A percentile compares a stretch with the other conserved stretches of the same genome.
phyloP scores from a whole-genome alignment of 352 stramenopile species.

The Phytophthora pini region DNA sequence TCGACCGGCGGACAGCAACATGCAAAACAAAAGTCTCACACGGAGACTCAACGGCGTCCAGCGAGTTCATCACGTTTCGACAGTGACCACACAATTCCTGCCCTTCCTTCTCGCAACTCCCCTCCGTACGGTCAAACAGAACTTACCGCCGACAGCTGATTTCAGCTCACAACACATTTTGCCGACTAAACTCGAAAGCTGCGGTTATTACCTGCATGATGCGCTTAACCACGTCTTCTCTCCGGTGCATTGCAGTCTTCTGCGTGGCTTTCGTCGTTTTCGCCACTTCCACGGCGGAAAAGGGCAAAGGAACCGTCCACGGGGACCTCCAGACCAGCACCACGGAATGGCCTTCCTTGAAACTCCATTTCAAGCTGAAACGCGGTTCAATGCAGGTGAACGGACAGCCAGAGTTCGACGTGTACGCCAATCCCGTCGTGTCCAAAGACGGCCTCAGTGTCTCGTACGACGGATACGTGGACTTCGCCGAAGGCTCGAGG shows the following conservation, averaged over 20 bases:
- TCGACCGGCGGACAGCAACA: conserved; percentile 21
- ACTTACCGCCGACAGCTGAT: conserved; percentile 8
- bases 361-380: conserved; percentile 50
- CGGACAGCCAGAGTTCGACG: conserved; percentile 39
- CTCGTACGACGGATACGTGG: conserved; percentile 42
- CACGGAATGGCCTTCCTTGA: conserved; percentile 43
- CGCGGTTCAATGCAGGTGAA: conserved; percentile 44
- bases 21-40: conserved; percentile 3
- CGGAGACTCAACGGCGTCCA: no score
- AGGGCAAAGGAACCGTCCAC: conserved; percentile 27
- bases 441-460: conserved; percentile 33
- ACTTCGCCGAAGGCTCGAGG: conserved; percentile 31
- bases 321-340: conserved; percentile 27
- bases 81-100: conserved; percentile 25
- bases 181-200: not conserved
- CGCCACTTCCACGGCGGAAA: conserved; percentile 4
- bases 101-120: conserved; percentile 10
- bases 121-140: conserved; percentile 10
- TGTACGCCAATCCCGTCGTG: conserved; percentile 46
- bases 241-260: conserved; percentile 8
- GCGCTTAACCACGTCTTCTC: conserved; percentile 1
- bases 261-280: conserved; percentile 3
- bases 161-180: conserved; percentile 31
- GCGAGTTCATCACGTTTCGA: conserved; percentile 12
- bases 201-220: not conserved